A percentile compares a stretch with the other conserved stretches of the same genome.
Conservation (phyloP, 306 rosid species). For the Luffa aegyptiaca region DNA sequence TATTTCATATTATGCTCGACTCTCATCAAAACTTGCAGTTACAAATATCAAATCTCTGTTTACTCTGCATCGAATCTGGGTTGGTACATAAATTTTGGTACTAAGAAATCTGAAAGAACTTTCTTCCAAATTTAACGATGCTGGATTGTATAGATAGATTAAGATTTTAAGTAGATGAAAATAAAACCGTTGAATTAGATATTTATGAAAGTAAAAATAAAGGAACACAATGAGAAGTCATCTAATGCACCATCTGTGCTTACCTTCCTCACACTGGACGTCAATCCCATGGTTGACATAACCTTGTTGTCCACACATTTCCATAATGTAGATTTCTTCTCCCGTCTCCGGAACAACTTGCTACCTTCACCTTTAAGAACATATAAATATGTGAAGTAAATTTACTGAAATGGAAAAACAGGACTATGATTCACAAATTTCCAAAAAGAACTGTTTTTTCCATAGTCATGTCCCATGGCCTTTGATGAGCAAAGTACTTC, state of each 20-base stretch:
- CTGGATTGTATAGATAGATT: neutral
- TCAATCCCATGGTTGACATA: conserved; percentile 70
- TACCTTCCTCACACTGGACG: conserved; percentile 89
- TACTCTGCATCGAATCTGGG: neutral
- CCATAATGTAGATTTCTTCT: conserved; percentile 38
- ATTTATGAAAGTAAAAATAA: neutral
- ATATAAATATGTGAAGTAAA: neutral
- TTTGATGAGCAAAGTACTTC: neutral
- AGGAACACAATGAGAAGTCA: neutral
- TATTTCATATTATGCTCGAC: neutral
- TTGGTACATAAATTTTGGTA: neutral
- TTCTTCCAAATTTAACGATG: neutral
- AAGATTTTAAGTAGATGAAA: neutral
- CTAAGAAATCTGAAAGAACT: neutral
- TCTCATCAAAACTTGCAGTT: neutral
- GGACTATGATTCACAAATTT: neutral
- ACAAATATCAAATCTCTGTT: neutral
- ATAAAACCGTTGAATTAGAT: neutral
- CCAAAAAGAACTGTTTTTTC: neutral
- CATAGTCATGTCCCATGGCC: neutral
- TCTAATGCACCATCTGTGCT: neutral
- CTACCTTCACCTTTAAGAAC: conserved; percentile 29
- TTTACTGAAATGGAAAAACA: neutral
- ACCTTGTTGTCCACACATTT: conserved; percentile 52
- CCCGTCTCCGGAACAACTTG: conserved; percentile 25